Evolutionary conservation across 331 rosid species (phyloP).

Genomic region (Prunus yedoensis): DNA sequence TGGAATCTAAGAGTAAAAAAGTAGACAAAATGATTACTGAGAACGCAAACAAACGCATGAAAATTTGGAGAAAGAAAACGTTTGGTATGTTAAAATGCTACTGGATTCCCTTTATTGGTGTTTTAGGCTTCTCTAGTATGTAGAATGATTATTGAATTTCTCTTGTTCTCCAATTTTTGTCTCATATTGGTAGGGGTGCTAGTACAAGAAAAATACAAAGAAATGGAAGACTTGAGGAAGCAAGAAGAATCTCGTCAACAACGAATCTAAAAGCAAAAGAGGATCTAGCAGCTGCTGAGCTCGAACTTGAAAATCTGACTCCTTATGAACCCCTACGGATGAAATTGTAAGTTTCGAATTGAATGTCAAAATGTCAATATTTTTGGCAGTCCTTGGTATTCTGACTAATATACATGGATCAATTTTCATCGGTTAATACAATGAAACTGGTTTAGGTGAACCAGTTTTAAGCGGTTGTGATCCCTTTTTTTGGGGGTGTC

Average conservation of each 20-base stretch:
- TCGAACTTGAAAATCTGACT: constrained; percentile 56
- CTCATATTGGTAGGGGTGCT: constrained; percentile 53
- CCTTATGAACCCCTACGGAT: constrained; percentile 48
- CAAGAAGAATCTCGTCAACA: constrained; percentile 69
- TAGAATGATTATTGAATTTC: constrained; percentile 12
- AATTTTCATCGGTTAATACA: neutral
- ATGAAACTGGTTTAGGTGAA: neutral
- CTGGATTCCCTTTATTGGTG: constrained; percentile 9
- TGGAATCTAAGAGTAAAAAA: constrained; percentile 58
- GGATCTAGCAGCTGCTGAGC: constrained; percentile 64
- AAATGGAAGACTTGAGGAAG: constrained; percentile 71
- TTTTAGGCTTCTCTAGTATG: constrained; percentile 22
- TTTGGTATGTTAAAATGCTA: constrained; percentile 45
- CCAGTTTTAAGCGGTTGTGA: neutral
- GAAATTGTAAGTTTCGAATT: constrained; percentile 59
- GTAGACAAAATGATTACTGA: constrained; percentile 32
- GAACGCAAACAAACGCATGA: constrained; percentile 48
- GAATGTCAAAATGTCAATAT: constrained; percentile 3
- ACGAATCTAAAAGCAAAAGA: constrained; percentile 53
- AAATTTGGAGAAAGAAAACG: constrained; percentile 47
- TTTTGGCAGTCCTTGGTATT: neutral
- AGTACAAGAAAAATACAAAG: constrained; percentile 56
- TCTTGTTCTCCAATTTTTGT: constrained; percentile 14
- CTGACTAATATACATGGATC: neutral
- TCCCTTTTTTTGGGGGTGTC: neutral